Evolutionary conservation across 176 grass and related monocot genomes (phyloP), one percentile per base, ranked within the genome.

Genomic region (Zizania latifolia): DNA sequence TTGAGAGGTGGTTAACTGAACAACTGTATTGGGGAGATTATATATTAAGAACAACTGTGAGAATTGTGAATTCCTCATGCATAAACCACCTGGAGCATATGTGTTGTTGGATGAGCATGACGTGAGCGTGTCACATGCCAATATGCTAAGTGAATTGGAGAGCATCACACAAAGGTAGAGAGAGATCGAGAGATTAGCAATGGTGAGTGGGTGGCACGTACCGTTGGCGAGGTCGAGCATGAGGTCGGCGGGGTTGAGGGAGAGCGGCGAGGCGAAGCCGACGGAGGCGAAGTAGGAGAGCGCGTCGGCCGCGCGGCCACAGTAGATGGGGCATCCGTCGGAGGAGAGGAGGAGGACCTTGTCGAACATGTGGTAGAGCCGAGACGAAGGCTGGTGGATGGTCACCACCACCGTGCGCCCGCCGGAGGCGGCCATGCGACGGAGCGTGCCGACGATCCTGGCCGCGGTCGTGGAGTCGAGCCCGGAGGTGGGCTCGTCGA

Each of bases 301-400:
- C 13, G 92, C 84, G 62, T 92, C 82, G 9, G 82, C 62, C 16
- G 96, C 92, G 55, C 80, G 84, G 77, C 96, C 96, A 58, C 95
- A 99, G 87, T 88, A 99, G 58, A 99, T 86, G 7, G 92, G 87
- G 16, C 84, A 17, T 0, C 96, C 96, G 10, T 99, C 96, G 0
- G 84, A 74, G 28, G 96, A 99, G 0, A 99, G 96, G 33, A 99
- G 84, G 3, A 99, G 75, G 43, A 95, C 84, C 92, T 99, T 99
- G 78, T 99, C 89, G 78, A 99, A 99, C 92, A 95, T 99, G 77
- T 92, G 96, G 80, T 99, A 99, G 4, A 99, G 85, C 53, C 96
- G 53, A 1, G 89, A 95, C 24, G 96, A 99, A 2, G 96, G 96
- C 80, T 99, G 96, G 85, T 99, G 96, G 81, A 99, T 99, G 22